Evolutionary conservation across 1,139 yeast genomes (phyloP).

Genomic region (Entelexis sorbosivorans): DNA sequence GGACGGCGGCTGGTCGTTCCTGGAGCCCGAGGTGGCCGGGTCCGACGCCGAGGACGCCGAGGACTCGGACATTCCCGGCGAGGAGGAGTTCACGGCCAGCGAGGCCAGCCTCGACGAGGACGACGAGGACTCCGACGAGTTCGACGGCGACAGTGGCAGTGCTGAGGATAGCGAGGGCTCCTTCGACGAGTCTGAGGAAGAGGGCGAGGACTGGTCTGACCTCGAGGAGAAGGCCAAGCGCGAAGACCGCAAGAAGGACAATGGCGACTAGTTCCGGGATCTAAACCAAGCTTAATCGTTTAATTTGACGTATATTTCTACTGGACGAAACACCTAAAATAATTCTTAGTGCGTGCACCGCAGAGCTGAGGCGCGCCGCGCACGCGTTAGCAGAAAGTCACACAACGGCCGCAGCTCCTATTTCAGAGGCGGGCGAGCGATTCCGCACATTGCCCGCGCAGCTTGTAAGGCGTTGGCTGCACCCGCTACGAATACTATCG

Average conservation of each 20-base stretch:
- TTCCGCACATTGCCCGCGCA: too few species aligned
- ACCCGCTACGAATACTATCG: too few species aligned
- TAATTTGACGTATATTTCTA: not conserved
- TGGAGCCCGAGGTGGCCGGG: constrained; percentile 45
- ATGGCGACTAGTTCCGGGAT: not conserved
- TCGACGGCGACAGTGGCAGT: constrained; percentile 24
- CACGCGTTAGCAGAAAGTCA: not conserved
- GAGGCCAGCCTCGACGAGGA: constrained; percentile 26
- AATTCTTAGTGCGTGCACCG: too few species aligned
- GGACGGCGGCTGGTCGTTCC: constrained; percentile 88
- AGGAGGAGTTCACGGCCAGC: constrained; percentile 32
- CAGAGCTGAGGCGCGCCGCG: too few species aligned
- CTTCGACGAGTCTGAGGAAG: constrained; percentile 26
- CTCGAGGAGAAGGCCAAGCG: constrained; percentile 31
- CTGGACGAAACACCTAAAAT: not conserved
- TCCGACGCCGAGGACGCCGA: constrained; percentile 43
- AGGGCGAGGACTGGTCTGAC: constrained; percentile 34
- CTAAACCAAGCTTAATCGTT: not conserved
- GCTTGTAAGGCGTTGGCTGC: too few species aligned
- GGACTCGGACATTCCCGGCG: constrained; percentile 36
- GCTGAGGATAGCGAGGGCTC: constrained; percentile 21
- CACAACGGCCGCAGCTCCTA: not conserved
- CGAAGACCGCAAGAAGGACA: constrained; percentile 25
- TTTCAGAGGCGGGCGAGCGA: too few species aligned
- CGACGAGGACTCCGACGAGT: constrained; percentile 25